phyloP scores from a whole-genome alignment of 1,284 basidiomycete genomes.

The Malassezia equina region DNA sequence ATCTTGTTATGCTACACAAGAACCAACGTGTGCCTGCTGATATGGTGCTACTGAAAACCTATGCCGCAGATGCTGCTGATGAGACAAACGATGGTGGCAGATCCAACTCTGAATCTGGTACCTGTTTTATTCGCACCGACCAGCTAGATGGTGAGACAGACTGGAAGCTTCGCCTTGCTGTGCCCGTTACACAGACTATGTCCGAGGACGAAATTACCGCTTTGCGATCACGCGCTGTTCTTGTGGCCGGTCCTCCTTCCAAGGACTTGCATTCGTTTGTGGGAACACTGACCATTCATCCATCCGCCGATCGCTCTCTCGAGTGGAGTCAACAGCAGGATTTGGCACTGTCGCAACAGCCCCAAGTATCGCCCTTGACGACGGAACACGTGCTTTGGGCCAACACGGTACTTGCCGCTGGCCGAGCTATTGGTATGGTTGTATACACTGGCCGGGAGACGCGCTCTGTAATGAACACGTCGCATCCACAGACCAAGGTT shows the following conservation, averaged over 20 bases:
- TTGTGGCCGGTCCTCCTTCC: constrained; percentile 74
- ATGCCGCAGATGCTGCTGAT: constrained; percentile 26
- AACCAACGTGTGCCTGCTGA: constrained; percentile 95
- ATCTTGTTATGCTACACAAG: constrained; percentile 85
- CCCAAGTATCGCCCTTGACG: constrained; percentile 50
- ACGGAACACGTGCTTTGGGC: constrained; percentile 95
- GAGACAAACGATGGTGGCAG: constrained; percentile 50
- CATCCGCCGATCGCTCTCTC: background rate
- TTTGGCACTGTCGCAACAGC: constrained; percentile 49
- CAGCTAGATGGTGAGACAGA: constrained; percentile 98
- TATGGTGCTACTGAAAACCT: constrained; percentile 76
- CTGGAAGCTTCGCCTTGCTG: constrained; percentile 90
- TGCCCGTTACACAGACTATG: constrained; percentile 70
- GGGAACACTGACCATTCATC: constrained; percentile 75
- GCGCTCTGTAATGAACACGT: constrained; percentile 97
- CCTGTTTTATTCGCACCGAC: constrained; percentile 94
- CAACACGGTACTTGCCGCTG: constrained; percentile 92
- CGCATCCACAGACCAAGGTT: constrained; percentile 87
- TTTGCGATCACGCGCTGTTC: constrained; percentile 48
- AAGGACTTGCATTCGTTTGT: constrained; percentile 96
- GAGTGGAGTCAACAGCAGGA: constrained; percentile 7
- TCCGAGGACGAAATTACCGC: constrained; percentile 58
- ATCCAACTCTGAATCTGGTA: constrained; percentile 56
- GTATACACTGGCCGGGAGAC: constrained; percentile 92
- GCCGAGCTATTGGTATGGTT: constrained; percentile 81